Percentiles rank a stretch among this genome's conserved stretches.
phyloP scores from a whole-genome alignment of 345 rosid species.

The Syzygium grande region DNA sequence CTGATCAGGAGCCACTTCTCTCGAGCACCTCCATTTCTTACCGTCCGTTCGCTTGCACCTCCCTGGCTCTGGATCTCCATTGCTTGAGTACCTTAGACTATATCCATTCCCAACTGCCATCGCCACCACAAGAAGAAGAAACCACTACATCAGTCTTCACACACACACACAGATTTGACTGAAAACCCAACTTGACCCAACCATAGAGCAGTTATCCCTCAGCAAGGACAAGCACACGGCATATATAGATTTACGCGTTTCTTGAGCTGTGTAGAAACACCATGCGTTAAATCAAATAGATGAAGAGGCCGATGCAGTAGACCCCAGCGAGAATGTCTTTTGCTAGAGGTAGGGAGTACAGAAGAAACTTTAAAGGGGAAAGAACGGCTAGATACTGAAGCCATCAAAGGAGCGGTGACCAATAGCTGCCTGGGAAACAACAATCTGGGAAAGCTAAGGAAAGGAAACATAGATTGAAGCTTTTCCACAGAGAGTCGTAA shows the following conservation, averaged over 20 bases:
- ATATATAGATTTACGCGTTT: not conserved
- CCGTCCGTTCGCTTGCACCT: constrained; percentile 84
- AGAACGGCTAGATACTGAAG: not conserved
- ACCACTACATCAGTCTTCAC: not conserved
- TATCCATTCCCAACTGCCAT: constrained; percentile 22
- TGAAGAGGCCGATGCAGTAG: not conserved
- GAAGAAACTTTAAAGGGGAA: not conserved
- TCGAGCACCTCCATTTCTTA: constrained; percentile 89
- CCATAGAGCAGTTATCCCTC: not conserved
- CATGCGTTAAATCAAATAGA: not conserved
- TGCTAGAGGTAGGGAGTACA: not conserved
- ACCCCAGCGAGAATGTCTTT: not conserved
- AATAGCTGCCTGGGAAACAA: not conserved
- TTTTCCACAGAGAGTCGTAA: not conserved
- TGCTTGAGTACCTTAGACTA: constrained; percentile 21
- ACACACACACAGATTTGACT: not conserved
- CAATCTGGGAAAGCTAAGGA: not conserved
- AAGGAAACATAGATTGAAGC: not conserved
- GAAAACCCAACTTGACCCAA: not conserved
- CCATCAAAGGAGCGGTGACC: not conserved
- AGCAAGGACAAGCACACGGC: not conserved
- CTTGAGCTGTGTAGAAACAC: not conserved
- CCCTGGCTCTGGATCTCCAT: constrained; percentile 67
- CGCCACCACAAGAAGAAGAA: not conserved
- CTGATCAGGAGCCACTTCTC: constrained; percentile 60